Evolutionary conservation across 805 yeast genomes (phyloP).

Genomic region (Saturnispora hagleri): DNA sequence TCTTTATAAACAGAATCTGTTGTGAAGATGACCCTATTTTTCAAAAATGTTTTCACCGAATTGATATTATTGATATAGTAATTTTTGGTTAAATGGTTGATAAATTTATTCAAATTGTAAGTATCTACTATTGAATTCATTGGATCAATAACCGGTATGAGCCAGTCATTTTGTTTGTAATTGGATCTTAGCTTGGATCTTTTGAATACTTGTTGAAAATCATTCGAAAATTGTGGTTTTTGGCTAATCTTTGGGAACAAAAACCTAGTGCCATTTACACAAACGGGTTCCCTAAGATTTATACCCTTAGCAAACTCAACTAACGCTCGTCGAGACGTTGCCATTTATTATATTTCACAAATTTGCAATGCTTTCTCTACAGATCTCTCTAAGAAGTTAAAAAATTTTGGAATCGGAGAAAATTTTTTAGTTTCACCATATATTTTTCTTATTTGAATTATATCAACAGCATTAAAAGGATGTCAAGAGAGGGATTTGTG

Average conservation of each 20-base stretch:
- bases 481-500: conserved; percentile 72
- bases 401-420: background rate
- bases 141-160: conserved; percentile 4
- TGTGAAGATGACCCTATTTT: conserved; percentile 7
- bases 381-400: background rate
- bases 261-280: background rate
- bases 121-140: conserved; percentile 5
- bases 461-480: background rate
- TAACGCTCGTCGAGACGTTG: conserved; percentile 1
- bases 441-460: background rate
- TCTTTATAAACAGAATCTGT: background rate
- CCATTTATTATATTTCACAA: background rate
- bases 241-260: background rate
- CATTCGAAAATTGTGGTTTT: background rate
- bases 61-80: conserved; percentile 7
- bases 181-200: background rate
- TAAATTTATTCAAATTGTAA: background rate
- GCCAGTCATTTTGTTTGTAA: conserved; percentile 3
- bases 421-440: background rate
- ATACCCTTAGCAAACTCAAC: background rate
- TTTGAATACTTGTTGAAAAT: background rate
- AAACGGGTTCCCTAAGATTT: background rate
- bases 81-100: conserved; percentile 3
- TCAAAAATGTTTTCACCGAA: conserved; percentile 6
- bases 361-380: background rate